Conservation (phyloP, 164 flowering plant species). For the Houttuynia cordata region DNA sequence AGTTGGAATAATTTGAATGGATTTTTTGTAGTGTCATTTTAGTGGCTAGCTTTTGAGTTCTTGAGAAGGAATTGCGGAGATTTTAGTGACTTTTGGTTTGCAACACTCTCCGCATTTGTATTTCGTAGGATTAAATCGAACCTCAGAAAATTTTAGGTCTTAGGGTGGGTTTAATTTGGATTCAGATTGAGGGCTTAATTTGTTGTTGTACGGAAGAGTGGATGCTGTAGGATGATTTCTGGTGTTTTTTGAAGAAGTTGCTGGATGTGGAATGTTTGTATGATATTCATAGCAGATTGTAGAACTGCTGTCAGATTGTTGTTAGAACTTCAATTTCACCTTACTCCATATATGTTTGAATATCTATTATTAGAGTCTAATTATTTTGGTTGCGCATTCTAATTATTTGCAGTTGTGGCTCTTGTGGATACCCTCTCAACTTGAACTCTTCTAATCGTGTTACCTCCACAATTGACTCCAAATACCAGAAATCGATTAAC, state of each 20-base stretch:
- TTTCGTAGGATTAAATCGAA: no score
- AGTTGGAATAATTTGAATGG: background rate
- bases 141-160: no score
- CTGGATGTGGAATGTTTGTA: background rate
- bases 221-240: background rate
- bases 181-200: background rate
- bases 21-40: no score
- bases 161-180: no score
- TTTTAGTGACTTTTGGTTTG: no score
- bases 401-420: constrained; percentile 41
- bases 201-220: background rate
- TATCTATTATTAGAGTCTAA: background rate
- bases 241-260: background rate
- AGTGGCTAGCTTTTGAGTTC: no score
- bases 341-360: background rate
- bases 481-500: constrained; percentile 38
- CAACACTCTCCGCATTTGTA: no score
- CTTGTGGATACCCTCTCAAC: constrained; percentile 57
- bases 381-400: background rate
- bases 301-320: background rate
- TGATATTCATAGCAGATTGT: background rate
- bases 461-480: constrained; percentile 36
- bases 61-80: no score
- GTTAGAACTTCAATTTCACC: background rate
- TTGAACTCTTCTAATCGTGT: constrained; percentile 35